phyloP scores from a whole-genome alignment of 192 early-diverging fungal genomes.

The Coemansia sp. region DNA sequence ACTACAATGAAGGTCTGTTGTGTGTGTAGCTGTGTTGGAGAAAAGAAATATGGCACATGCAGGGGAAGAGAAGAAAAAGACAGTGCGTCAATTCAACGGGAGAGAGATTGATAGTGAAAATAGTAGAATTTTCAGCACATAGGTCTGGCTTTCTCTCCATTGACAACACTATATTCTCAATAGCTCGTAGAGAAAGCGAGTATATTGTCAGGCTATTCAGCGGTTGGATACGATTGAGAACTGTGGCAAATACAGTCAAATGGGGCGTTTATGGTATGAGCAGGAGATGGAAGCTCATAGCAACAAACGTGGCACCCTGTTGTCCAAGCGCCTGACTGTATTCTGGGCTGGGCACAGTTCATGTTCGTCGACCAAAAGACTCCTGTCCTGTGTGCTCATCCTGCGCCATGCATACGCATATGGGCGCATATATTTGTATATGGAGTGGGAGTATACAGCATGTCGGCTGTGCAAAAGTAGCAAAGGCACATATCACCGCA shows the following conservation, averaged over 20 bases:
- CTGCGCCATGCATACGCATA: slow-evolving; percentile 11
- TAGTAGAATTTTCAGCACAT: not conserved
- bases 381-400: slow-evolving; percentile 3
- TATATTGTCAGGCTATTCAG: not conserved
- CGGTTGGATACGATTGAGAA: slow-evolving; percentile 1
- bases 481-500: not conserved
- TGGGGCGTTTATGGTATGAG: not conserved
- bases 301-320: not conserved
- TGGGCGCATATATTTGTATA: slow-evolving; percentile 10
- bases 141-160: not conserved
- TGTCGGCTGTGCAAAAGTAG: not conserved
- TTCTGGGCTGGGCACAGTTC: not conserved
- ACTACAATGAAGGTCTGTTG: slow-evolving; percentile 3
- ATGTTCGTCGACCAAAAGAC: not conserved
- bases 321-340: not conserved
- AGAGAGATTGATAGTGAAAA: not conserved
- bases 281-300: not conserved
- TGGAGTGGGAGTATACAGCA: not conserved
- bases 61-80: not conserved
- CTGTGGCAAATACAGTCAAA: not conserved
- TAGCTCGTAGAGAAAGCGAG: not conserved
- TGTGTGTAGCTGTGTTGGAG: not conserved
- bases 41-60: slow-evolving; percentile 6
- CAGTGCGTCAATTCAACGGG: slow-evolving; percentile 1
- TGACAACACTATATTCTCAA: not conserved